phyloP scores from a whole-genome alignment of 805 yeast species.

The Schizosaccharomyces japonicus region DNA sequence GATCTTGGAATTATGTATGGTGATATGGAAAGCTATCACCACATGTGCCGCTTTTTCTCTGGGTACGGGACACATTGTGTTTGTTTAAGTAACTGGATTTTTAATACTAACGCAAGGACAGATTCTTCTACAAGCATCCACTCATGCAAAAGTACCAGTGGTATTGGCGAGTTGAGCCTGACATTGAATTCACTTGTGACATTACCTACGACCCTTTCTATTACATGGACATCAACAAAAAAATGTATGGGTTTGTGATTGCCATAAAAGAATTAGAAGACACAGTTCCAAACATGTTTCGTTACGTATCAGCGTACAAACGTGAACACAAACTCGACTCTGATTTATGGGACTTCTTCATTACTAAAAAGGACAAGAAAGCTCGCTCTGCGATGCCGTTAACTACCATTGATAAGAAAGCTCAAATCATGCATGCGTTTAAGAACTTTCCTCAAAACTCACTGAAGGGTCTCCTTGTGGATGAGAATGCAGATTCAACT shows the following conservation, averaged over 20 bases:
- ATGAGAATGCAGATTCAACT: conserved; percentile 14
- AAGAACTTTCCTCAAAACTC: conserved; percentile 1
- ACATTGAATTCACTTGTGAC: conserved; percentile 74
- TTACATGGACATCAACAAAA: conserved; percentile 45
- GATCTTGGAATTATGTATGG: conserved; percentile 74
- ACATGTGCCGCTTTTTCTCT: conserved; percentile 84
- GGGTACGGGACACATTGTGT: too few relatives aligned
- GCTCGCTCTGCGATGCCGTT: too few relatives aligned
- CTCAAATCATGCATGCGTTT: too few relatives aligned
- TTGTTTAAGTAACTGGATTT: too few relatives aligned
- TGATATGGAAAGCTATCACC: conserved; percentile 56
- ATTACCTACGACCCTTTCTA: conserved; percentile 73
- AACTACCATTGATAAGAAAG: too few relatives aligned
- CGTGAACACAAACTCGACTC: conserved; percentile 24
- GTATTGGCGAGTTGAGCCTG: conserved; percentile 95
- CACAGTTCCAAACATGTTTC: conserved; percentile 62
- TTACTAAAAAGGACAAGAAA: too few relatives aligned
- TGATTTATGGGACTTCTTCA: conserved; percentile 46
- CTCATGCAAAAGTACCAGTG: conserved; percentile 49
- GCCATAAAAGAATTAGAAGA: conserved; percentile 53
- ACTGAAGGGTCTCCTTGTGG: conserved; percentile 4
- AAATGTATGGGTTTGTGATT: conserved; percentile 69
- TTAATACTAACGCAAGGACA: not conserved
- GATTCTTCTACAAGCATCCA: conserved; percentile 51
- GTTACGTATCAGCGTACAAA: conserved; percentile 44